Evolutionary conservation across 2,329 filamentous ascomycete genomes (phyloP), one percentile per base, ranked within the genome.

Genomic region (Aspergillus sp.): DNA sequence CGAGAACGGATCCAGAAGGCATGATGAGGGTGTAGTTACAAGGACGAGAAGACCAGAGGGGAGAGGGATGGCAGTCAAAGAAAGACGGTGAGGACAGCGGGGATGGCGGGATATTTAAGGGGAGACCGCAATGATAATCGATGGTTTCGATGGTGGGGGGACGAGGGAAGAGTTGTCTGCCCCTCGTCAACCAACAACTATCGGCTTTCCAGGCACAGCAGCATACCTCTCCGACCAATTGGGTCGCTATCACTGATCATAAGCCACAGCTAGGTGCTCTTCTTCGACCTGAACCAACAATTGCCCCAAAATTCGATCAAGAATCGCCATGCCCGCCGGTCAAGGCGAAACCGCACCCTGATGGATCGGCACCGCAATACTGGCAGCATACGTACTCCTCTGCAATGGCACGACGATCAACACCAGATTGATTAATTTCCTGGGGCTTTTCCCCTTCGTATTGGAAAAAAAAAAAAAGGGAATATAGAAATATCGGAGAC

Each of bases 1-100:
- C 87, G 71, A 97, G 85, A 73, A 96, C 91, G 62, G 92, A 95
- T 81, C 91, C 91, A 67, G 90, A 84, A 75, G 88, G 79, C 91
- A 96, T 96, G 55, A 66, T 75, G 62, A 51, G 15, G 54, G 48
- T 49, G 52, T 43, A 41, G 56, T 59, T 47, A 40, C 17, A 43
- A 50, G 48, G 37, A 35, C 21, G 15, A 37, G 8, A 33, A 3
- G 27, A 21, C 12, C 25, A 52, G 49, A 52, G 21, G 27, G 23
- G 49, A n/a, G 23, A 37, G 27, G 17, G 11, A 25, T 51, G 40
- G 41, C 17, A 57, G 39, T 47, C 37, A 55, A 58, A 21, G 55
- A 47, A 46, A 59, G 50, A 62, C 46, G 56, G 49, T 49, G 48
- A 55, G 45, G 48, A 35, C 47, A 47, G 40, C n/a, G 53, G 46